Base-by-base conservation (phyloP, 108 stramenopile species). In the Cyclotella cryptica region DNA sequence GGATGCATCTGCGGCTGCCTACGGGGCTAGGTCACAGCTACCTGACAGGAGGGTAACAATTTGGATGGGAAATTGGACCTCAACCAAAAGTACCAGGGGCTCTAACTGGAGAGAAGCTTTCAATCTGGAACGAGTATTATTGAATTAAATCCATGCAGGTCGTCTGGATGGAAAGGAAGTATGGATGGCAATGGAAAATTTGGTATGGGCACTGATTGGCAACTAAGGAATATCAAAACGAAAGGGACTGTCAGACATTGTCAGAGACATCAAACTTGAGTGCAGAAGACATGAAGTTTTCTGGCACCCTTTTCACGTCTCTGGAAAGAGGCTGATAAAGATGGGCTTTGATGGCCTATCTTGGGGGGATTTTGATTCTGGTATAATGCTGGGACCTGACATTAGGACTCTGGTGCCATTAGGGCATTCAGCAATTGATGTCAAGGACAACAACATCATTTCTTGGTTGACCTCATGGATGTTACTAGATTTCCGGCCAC, bases 311-410 rank as follows among this genome's bases (percentile, higher is more conserved):
- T 72, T 60, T 15, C 80, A 81, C 51, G 10, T 75, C 27, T 42
- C 74, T 13, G 80, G 74, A 47, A 70, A 62, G 3, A n/a, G 60
- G 24, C 75, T 81, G 80, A 81, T 75, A 4, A 28, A 59, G 13
- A 29, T 35, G 5, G 80, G 80, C 0, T 44, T 55, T 30, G 79
- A 80, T 60, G 79, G 73, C 4, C 21, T 74, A 3, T 74, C 72
- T 59, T 19, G 74, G 7, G 67, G 80, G 0, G 49, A 69, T 17
- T 53, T 70, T 7, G 49, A 74, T 19, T 39, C 39, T 22, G 79
- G 72, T 19, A 52, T 71, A 1, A 60, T 68, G 73, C 12, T 43
- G 4, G 64, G 42, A 35, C 7, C 1, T 12, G 22, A 29, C 3
- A 12, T 65, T 22, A 42, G 43, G 0, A 7, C 43, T 1, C 44